Percentiles rank a stretch among this genome's conserved stretches.
Conservation (phyloP, 2,329 filamentous ascomycete species). For the Juglanconis sp. region DNA sequence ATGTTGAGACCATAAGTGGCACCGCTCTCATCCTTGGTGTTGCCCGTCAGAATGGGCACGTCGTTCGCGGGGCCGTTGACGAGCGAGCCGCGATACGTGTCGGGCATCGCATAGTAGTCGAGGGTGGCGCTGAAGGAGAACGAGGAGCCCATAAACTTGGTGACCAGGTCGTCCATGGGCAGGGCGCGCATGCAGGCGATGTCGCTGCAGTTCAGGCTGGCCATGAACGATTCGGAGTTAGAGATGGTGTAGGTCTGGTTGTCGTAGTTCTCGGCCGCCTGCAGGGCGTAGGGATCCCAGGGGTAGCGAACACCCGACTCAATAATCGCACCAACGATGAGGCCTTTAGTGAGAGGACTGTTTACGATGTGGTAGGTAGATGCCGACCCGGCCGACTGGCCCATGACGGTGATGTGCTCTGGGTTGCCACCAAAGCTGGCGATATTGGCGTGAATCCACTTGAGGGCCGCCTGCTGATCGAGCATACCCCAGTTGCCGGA, state of each 20-base stretch:
- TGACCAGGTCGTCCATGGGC: constrained; percentile 5
- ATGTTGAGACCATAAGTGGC: constrained; percentile 23
- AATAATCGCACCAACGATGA: constrained; percentile 25
- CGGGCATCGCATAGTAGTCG: constrained; percentile 22
- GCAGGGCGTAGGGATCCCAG: constrained; percentile 22
- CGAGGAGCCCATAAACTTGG: constrained; percentile 10
- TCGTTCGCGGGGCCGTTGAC: constrained; percentile 24
- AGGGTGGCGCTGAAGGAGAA: constrained; percentile 12
- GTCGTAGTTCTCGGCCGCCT: constrained; percentile 23
- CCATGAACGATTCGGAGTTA: constrained; percentile 7
- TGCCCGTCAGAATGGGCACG: constrained; percentile 29
- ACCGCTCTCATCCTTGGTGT: constrained; percentile 28
- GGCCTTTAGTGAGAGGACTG: constrained; percentile 24
- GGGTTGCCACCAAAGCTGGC: constrained; percentile 40
- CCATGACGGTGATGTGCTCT: constrained; percentile 22
- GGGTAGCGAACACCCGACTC: constrained; percentile 27
- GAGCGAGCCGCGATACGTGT: constrained; percentile 25
- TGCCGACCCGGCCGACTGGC: constrained; percentile 21
- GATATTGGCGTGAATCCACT: constrained; percentile 49
- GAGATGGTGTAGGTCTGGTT: constrained; percentile 14
- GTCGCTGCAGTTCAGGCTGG: constrained; percentile 18
- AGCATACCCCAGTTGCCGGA: constrained; percentile 47
- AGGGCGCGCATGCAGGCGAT: constrained; percentile 22
- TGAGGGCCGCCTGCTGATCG: constrained; percentile 45
- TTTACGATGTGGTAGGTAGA: constrained; percentile 26